Conservation (phyloP, 2,329 filamentous ascomycete species). For the Mariannaea elegans region DNA sequence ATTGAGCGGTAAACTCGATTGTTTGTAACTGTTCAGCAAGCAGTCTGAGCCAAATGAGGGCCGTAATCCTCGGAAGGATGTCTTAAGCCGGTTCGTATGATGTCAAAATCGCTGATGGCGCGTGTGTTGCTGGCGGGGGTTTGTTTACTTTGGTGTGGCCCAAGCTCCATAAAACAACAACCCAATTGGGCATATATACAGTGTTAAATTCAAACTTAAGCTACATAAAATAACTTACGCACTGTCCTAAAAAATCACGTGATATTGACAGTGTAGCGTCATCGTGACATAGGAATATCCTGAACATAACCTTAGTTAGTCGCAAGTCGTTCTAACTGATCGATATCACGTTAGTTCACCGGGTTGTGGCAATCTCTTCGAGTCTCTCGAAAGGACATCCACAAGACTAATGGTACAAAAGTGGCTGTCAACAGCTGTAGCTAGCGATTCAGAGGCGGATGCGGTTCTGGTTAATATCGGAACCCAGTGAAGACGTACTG, state of each 20-base stretch:
- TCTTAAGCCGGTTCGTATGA: constrained; percentile 40
- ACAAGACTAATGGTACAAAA: not conserved
- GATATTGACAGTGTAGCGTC: rapidly evolving
- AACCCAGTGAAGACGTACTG: too few species aligned
- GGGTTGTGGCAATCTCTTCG: too few species aligned
- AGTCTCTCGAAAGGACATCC: too few species aligned
- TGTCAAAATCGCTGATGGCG: constrained; percentile 40
- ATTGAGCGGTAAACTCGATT: constrained; percentile 21
- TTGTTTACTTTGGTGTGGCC: constrained; percentile 43
- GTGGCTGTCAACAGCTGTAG: not conserved
- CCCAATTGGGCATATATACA: constrained; percentile 21
- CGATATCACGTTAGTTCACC: too few species aligned
- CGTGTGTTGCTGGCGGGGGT: constrained; percentile 39
- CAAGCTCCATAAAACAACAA: constrained; percentile 39
- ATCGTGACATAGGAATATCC: not conserved
- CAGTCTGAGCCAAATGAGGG: constrained; percentile 37
- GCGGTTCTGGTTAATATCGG: not conserved
- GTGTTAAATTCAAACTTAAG: too few species aligned
- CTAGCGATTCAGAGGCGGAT: not conserved
- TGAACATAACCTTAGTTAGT: not conserved
- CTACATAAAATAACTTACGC: too few species aligned
- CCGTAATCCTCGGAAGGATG: constrained; percentile 35
- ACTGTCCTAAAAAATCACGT: not conserved
- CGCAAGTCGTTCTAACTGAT: too few species aligned
- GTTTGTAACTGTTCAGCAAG: constrained; percentile 27